Conservation (phyloP, 108 stramenopile genomes). For the Nannochloropsis salina region DNA sequence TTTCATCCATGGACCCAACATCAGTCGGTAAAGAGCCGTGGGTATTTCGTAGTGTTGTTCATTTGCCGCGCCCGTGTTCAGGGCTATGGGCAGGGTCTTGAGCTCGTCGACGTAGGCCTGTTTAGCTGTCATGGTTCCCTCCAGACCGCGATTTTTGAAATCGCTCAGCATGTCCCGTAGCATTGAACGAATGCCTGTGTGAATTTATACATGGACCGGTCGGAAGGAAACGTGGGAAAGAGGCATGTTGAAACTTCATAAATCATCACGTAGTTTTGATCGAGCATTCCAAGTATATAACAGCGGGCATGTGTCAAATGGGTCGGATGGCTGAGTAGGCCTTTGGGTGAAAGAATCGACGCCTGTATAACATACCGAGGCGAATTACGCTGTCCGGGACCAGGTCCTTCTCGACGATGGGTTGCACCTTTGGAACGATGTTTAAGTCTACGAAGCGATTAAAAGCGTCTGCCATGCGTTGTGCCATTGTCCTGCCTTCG, state of each 20-base stretch:
- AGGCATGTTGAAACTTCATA: not conserved
- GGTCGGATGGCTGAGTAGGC: no score
- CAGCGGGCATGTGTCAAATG: no score
- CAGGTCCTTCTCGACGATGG: slow-evolving; percentile 53
- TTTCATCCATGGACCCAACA: slow-evolving; percentile 80
- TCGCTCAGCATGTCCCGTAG: not conserved
- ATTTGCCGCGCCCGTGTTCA: slow-evolving; percentile 69
- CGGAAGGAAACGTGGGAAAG: not conserved
- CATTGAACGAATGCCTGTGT: not conserved
- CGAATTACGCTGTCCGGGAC: slow-evolving; percentile 53
- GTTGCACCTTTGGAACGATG: slow-evolving; percentile 15
- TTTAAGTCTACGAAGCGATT: not conserved
- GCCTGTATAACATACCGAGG: slow-evolving; percentile 28
- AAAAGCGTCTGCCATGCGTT: slow-evolving; percentile 1
- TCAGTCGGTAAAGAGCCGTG: slow-evolving; percentile 71
- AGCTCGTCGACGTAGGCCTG: slow-evolving; percentile 53
- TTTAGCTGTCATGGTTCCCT: slow-evolving; percentile 33
- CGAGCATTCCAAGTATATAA: no score
- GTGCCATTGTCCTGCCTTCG: not conserved
- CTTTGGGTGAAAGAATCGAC: no score
- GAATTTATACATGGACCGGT: not conserved
- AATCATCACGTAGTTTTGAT: not conserved
- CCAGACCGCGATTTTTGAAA: not conserved
- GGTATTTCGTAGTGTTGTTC: slow-evolving; percentile 97
- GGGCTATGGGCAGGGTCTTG: slow-evolving; percentile 64